These are phyloP conservation scores for Trypanosomatidae sp. DNA, from an alignment of 208 protist species.

Conservation along the genomic window DNA sequence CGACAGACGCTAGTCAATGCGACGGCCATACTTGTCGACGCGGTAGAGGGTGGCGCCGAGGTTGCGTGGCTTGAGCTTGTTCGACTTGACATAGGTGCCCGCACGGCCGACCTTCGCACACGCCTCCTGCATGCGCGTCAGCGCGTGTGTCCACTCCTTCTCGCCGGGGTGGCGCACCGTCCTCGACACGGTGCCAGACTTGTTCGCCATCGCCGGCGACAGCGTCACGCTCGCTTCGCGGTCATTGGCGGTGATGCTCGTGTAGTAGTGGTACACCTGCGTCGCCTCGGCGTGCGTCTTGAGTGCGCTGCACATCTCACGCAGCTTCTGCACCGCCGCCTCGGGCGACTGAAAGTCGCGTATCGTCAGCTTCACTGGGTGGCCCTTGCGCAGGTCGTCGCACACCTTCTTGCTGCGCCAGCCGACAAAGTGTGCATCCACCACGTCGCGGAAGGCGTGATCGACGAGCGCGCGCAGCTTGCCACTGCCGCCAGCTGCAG, in stretches of 20 bases:
- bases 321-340: constrained; percentile 51
- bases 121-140: constrained; percentile 53
- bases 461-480: constrained; percentile 21
- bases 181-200: constrained; percentile 35
- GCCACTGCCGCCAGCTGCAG: background rate
- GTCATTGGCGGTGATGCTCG: constrained; percentile 67
- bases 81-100: constrained; percentile 63
- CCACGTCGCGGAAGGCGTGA: constrained; percentile 73
- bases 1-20: constrained; percentile 27
- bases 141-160: constrained; percentile 66
- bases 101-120: constrained; percentile 49
- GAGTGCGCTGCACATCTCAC: constrained; percentile 78
- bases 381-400: constrained; percentile 53
- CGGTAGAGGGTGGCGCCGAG: constrained; percentile 56
- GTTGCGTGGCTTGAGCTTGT: constrained; percentile 49
- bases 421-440: constrained; percentile 79
- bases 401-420: constrained; percentile 84
- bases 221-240: constrained; percentile 55
- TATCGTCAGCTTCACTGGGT: constrained; percentile 72
- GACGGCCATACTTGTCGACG: constrained; percentile 81
- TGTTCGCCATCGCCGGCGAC: constrained; percentile 27
- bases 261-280: constrained; percentile 64
- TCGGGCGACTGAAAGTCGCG: constrained; percentile 68
- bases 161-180: constrained; percentile 48
- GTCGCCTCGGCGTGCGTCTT: constrained; percentile 35